These are phyloP conservation scores for Scenedesmus sp. DNA, from an alignment of 163 green algal species.

Conservation along the genomic window DNA sequence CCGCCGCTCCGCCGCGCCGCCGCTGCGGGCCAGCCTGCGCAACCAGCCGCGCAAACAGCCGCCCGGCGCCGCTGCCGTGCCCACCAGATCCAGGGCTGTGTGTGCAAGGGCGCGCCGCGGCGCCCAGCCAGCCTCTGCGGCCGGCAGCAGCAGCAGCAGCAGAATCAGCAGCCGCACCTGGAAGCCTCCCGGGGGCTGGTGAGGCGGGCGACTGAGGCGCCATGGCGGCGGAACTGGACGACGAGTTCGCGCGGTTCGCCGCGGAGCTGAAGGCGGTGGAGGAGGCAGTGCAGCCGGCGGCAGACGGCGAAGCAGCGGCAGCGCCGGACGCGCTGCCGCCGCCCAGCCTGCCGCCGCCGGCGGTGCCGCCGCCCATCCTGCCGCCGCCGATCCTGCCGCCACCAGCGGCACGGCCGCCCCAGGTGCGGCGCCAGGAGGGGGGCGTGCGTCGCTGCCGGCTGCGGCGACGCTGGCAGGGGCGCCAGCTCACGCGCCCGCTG, in stretches of 20 bases:
- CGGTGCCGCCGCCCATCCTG: no score
- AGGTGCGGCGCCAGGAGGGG: no score
- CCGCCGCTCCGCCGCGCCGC: not conserved
- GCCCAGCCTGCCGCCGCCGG: no score
- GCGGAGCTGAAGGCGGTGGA: constrained; percentile 62
- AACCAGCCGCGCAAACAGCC: not conserved
- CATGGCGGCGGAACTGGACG: constrained; percentile 52
- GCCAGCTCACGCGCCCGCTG: no score
- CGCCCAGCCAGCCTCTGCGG: no score
- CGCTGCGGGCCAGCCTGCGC: not conserved
- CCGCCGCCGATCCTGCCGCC: no score
- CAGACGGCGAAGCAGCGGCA: not conserved
- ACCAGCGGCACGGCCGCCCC: no score
- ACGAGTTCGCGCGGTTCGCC: constrained; percentile 55
- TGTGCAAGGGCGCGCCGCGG: not conserved
- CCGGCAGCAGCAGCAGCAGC: not conserved
- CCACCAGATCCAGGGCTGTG: not conserved
- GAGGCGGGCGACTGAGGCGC: not conserved
- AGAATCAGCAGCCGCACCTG: not conserved
- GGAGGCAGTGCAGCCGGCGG: constrained; percentile 14
- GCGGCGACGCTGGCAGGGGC: no score
- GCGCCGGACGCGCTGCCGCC: not conserved
- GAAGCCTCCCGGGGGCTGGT: not conserved
- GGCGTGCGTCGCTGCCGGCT: no score
- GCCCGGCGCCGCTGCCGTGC: not conserved